Base-by-base conservation (phyloP, 2,329 filamentous ascomycete species). In the Blumeriella jaapii region DNA sequence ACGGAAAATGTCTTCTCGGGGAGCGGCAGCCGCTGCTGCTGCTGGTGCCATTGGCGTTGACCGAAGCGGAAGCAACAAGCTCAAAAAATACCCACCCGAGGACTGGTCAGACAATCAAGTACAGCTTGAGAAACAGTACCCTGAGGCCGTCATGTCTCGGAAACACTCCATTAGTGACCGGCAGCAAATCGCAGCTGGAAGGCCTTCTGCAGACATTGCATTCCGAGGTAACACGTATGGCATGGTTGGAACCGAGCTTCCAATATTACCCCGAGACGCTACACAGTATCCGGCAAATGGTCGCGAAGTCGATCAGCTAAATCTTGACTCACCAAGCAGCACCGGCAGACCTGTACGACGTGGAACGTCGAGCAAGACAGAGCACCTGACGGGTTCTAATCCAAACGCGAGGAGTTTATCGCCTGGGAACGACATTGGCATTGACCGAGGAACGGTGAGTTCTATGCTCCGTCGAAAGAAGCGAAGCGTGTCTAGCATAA, bases 11-110 rank as follows among this genome's bases (percentile, higher is more conserved):
- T 78, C 72, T 54, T 72, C 74, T 54, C 68, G 71, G 41, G 39
- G 34, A 10, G 31, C 40, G 8, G 41, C 40, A 19, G 40, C 38
- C 8, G 44, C 26, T 8, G 38, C 33, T 13, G 37, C 29, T 16
- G 43, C 33, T 24, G 39, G 39, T 13, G 36, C 23, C 11, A 61
- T 62, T 31, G 63, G 67, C 13, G 46, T 61, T 25, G 54, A 56
- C 11, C 63, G 68, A 31, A 68, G 57, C 36, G 65, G 60, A n/a
- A 76, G 70, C 47, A 73, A 74, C 45, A 76, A 71, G 49, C 56
- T 74, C 22, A 67, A 61, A 49, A 77, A 76, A 42, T 64, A 71
- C 2, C 71, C 68, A 1, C 69, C 71, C n/a, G 69, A 74, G 31
- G 55, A 61, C 2, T 65, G 63, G 61, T 61, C 62, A 44, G 57